Percentiles rank a stretch among this genome's conserved stretches.
phyloP scores from a whole-genome alignment of 441 rosid species.

The Euphorbia schlechtendalii region DNA sequence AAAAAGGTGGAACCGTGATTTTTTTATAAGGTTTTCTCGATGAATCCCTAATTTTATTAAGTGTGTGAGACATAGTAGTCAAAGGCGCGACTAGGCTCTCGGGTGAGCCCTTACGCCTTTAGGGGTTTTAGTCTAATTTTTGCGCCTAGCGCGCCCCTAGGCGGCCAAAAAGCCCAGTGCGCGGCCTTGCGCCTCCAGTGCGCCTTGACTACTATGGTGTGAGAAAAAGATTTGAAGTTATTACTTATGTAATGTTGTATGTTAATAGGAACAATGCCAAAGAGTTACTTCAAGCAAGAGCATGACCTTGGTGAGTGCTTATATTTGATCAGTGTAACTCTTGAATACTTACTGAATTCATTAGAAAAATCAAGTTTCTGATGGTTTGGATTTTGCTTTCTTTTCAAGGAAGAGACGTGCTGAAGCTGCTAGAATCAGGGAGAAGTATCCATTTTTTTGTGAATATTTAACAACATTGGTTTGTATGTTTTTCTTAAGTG shows the following conservation, averaged over 20 bases:
- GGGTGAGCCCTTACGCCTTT: too few species aligned
- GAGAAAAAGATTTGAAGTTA: neutral
- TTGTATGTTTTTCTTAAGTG: too few species aligned
- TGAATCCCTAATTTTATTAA: neutral
- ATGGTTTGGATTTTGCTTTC: neutral
- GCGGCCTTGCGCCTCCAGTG: too few species aligned
- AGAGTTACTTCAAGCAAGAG: too few species aligned
- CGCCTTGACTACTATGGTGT: too few species aligned
- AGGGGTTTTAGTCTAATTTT: too few species aligned
- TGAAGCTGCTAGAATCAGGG: conserved; percentile 66
- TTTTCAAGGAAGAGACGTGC: conserved; percentile 55
- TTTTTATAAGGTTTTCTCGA: neutral
- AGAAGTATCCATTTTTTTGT: conserved; percentile 58
- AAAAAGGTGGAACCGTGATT: neutral
- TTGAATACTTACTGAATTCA: neutral
- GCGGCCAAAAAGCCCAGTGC: too few species aligned
- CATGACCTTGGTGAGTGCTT: conserved; percentile 50
- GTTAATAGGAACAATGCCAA: conserved; percentile 45
- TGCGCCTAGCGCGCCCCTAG: too few species aligned
- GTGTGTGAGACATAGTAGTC: too few species aligned
- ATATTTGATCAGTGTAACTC: neutral
- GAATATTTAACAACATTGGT: too few species aligned
- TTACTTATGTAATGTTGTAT: neutral
- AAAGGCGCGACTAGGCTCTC: too few species aligned
- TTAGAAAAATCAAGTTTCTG: neutral